Percentiles rank a stretch among this genome's conserved stretches.
phyloP scores from a whole-genome alignment of 192 early-diverging fungal species.

The Backusella morwellensis region DNA sequence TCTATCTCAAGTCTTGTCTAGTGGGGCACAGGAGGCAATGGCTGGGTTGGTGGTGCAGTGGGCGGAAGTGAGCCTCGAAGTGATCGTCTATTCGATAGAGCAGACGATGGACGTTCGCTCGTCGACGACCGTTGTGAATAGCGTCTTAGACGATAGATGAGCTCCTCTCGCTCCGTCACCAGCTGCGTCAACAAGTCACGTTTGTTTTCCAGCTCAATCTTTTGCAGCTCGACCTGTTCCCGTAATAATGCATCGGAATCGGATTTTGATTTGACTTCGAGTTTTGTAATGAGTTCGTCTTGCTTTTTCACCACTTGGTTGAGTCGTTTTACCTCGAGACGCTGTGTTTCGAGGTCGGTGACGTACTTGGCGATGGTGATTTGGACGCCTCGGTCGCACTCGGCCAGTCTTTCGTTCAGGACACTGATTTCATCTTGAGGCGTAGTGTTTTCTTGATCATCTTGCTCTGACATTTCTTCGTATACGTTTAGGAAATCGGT shows the following conservation, averaged over 20 bases:
- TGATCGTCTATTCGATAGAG: not conserved
- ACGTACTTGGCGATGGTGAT: slow-evolving; percentile 25
- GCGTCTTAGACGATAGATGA: not conserved
- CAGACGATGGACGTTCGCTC: not conserved
- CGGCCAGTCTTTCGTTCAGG: not conserved
- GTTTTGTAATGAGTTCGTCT: slow-evolving; percentile 20
- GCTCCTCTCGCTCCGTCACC: slow-evolving; percentile 23
- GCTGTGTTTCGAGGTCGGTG: slow-evolving; percentile 15
- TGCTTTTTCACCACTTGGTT: slow-evolving; percentile 21
- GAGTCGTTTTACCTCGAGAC: slow-evolving; percentile 10
- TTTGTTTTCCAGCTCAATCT: slow-evolving; percentile 24
- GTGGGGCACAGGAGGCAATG: slow-evolving; percentile 17
- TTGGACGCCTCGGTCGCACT: slow-evolving; percentile 17
- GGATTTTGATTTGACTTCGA: not conserved
- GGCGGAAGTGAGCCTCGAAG: not conserved
- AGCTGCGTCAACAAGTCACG: slow-evolving; percentile 20
- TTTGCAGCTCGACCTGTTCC: slow-evolving; percentile 24
- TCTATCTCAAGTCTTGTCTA: not conserved
- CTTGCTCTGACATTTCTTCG: slow-evolving; percentile 1
- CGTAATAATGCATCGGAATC: slow-evolving; percentile 8
- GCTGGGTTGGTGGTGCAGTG: slow-evolving; percentile 21
- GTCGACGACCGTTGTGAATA: not conserved
- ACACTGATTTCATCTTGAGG: slow-evolving; percentile 1
- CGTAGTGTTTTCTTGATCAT: not conserved
- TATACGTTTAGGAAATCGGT: slow-evolving; percentile 21